These are phyloP conservation scores for Nidula microcarpa DNA, from an alignment of 768 basidiomycete genomes.

Conservation along the genomic window DNA sequence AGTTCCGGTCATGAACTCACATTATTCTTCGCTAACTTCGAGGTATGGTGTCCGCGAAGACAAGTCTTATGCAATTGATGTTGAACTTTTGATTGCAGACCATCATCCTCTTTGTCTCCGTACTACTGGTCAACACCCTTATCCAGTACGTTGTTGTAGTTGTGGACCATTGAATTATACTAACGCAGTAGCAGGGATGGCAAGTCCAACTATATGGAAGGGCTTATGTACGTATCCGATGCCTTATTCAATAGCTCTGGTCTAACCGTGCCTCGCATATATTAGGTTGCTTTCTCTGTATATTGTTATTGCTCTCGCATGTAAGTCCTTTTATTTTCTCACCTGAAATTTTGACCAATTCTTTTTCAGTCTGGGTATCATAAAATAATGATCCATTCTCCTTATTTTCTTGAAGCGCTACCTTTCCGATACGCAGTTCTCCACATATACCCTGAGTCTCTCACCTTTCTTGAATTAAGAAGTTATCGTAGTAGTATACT, in stretches of 20 bases:
- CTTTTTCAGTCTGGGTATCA: conserved; percentile 9
- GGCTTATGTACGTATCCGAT: conserved; percentile 53
- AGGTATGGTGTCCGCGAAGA: conserved; percentile 37
- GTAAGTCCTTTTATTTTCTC: conserved; percentile 35
- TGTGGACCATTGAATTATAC: no score
- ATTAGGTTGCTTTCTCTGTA: conserved; percentile 63
- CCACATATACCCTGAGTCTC: neutral
- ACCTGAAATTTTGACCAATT: neutral
- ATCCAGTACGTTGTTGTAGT: conserved; percentile 47
- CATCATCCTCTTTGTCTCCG: conserved; percentile 80
- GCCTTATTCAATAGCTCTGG: no score
- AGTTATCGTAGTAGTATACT: no score
- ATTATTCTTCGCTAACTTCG: conserved; percentile 83
- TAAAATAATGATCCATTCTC: neutral
- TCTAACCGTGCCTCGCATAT: neutral
- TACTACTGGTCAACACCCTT: conserved; percentile 83
- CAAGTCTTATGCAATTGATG: neutral
- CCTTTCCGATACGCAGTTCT: neutral
- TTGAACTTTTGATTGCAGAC: conserved; percentile 45
- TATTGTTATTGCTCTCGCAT: conserved; percentile 76
- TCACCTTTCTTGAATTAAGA: no score
- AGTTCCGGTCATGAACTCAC: conserved; percentile 71
- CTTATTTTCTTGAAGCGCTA: neutral
- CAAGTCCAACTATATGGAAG: conserved; percentile 91
- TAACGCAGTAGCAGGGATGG: conserved; percentile 50